A percentile compares a stretch with the other conserved stretches of the same genome.
These are phyloP conservation scores for Stellera chamaejasme DNA, from an alignment of 345 rosid genomes.

Conservation along the genomic window DNA sequence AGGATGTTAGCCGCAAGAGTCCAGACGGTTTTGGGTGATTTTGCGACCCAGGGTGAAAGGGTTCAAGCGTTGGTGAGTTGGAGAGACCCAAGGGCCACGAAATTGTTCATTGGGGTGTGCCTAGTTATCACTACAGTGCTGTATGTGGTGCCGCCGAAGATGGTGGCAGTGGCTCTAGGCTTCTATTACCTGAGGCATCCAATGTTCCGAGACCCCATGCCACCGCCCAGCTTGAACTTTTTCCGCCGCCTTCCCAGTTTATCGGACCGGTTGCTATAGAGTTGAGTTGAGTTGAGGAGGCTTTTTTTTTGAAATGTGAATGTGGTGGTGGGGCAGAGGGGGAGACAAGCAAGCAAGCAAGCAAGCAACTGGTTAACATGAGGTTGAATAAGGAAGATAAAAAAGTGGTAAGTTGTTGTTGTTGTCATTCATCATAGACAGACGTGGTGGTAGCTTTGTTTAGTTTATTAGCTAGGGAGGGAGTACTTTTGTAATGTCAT, in stretches of 20 bases:
- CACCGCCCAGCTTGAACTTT: slow-evolving; percentile 76
- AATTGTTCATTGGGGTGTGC: slow-evolving; percentile 77
- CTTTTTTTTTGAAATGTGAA: slow-evolving; percentile 13
- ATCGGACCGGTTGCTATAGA: slow-evolving; percentile 83
- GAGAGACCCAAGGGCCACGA: slow-evolving; percentile 98
- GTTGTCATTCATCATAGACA: too few species aligned
- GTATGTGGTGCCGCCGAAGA: slow-evolving; percentile 80
- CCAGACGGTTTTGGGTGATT: slow-evolving; percentile 90
- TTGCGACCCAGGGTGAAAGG: slow-evolving; percentile 93
- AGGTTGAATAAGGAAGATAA: slow-evolving; percentile 7
- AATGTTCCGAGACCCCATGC: slow-evolving; percentile 93
- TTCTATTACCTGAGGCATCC: slow-evolving; percentile 93
- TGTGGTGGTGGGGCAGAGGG: too few species aligned
- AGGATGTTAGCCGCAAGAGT: slow-evolving; percentile 76
- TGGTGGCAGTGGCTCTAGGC: slow-evolving; percentile 96
- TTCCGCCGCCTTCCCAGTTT: slow-evolving; percentile 91
- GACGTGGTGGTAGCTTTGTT: background rate
- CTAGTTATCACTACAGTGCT: slow-evolving; percentile 54
- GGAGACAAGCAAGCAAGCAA: slow-evolving; percentile 3
- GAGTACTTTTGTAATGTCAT: slow-evolving; percentile 1
- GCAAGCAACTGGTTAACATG: slow-evolving; percentile 11
- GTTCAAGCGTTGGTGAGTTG: slow-evolving; percentile 88
- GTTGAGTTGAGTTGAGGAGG: slow-evolving; percentile 6
- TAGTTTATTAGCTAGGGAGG: background rate
- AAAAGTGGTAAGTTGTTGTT: slow-evolving; percentile 14